Evolutionary conservation across 2,329 filamentous ascomycete species (phyloP).

Genomic region (Westerdykella aurantiaca): DNA sequence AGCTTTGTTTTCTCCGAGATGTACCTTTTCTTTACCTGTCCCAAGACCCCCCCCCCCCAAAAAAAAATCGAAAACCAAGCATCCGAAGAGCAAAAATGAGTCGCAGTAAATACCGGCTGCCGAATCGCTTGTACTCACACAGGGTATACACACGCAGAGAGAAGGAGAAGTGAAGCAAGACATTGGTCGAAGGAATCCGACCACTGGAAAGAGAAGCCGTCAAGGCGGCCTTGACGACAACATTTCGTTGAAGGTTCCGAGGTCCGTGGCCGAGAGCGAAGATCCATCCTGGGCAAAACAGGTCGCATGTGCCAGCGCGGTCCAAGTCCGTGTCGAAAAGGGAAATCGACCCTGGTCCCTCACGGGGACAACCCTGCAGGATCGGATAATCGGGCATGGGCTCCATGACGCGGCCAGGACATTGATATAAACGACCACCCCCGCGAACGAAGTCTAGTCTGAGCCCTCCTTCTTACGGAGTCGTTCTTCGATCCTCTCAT

Average conservation of each 20-base stretch:
- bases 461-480: not conserved
- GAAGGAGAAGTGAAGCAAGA: too few relatives aligned
- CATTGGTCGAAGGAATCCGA: too few relatives aligned
- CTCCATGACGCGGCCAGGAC: not conserved
- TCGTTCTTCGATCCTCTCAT: slow-evolving; percentile 40
- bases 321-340: too few relatives aligned
- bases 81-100: not conserved
- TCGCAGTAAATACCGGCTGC: not conserved
- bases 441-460: not conserved
- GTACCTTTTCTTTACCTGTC: not conserved
- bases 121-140: not conserved
- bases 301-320: not conserved
- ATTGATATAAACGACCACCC: not conserved
- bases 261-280: too few relatives aligned
- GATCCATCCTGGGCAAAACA: too few relatives aligned
- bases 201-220: too few relatives aligned
- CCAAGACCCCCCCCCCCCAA: too few relatives aligned
- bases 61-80: not conserved
- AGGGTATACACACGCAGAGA: too few relatives aligned
- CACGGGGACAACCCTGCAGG: not conserved
- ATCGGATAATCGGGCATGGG: not conserved
- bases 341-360: too few relatives aligned
- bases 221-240: too few relatives aligned
- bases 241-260: too few relatives aligned
- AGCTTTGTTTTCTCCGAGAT: not conserved